Conservation (phyloP, 768 basidiomycete genomes). For the Amanita pseudoporphyria region DNA sequence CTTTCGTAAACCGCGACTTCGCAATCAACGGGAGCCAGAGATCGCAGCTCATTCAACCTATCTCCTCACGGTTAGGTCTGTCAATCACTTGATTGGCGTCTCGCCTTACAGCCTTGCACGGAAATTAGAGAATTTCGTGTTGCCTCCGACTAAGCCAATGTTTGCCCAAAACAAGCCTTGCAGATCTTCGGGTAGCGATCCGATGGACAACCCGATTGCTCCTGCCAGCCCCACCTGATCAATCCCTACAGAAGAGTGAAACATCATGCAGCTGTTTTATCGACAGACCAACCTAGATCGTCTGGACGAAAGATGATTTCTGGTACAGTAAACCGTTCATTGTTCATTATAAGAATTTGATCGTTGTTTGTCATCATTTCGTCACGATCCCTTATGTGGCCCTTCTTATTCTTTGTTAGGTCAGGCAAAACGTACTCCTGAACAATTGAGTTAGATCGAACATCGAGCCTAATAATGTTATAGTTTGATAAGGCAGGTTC, state of each 20-base stretch:
- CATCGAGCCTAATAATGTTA: conserved; percentile 31
- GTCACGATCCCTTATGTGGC: conserved; percentile 42
- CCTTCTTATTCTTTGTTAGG: conserved; percentile 57
- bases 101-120: conserved; percentile 60
- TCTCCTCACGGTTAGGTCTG: not conserved
- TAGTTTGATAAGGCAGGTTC: not conserved
- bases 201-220: conserved; percentile 69
- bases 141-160: conserved; percentile 85
- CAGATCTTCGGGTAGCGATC: conserved; percentile 65
- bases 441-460: conserved; percentile 57
- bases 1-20: conserved; percentile 68
- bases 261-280: conserved; percentile 14
- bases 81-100: conserved; percentile 6
- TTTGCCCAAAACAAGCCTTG: conserved; percentile 96
- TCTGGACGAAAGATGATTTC: conserved; percentile 86
- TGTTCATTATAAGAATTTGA: conserved; percentile 78
- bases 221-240: conserved; percentile 73
- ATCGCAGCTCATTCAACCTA: conserved; percentile 65
- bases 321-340: conserved; percentile 89
- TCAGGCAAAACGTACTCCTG: conserved; percentile 91
- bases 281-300: conserved; percentile 61
- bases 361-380: conserved; percentile 46
- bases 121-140: conserved; percentile 67
- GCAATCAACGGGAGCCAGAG: conserved; percentile 74
- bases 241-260: conserved; percentile 38